These are phyloP conservation scores for Aspergillus udagawae DNA, from an alignment of 2,329 filamentous ascomycete genomes.

Conservation along the genomic window DNA sequence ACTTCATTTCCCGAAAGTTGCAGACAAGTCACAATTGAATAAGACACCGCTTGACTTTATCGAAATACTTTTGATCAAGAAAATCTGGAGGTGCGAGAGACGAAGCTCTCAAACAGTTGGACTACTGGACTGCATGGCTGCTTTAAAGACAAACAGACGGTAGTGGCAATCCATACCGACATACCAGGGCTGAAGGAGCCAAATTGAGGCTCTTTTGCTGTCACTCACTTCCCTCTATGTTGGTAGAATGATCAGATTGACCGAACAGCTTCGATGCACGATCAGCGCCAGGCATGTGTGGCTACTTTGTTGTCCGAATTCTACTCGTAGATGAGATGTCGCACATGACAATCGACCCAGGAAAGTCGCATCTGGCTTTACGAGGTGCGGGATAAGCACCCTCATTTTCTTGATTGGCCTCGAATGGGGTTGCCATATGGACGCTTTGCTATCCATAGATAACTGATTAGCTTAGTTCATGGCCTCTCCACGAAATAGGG, in stretches of 20 bases:
- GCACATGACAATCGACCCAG: neutral
- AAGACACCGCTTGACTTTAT: neutral
- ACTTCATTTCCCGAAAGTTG: neutral
- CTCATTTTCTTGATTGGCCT: neutral
- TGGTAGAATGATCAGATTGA: neutral
- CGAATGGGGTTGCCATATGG: neutral
- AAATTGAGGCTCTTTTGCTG: neutral
- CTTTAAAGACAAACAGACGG: neutral
- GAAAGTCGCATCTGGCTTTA: neutral
- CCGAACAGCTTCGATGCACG: neutral
- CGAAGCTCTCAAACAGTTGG: neutral
- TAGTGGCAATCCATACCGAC: neutral
- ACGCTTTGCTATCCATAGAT: neutral
- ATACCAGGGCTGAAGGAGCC: neutral
- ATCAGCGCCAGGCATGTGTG: neutral
- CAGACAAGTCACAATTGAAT: neutral
- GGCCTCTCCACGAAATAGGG: neutral
- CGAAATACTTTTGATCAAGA: neutral
- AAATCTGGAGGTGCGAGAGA: neutral
- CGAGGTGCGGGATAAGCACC: neutral
- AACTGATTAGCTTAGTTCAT: neutral
- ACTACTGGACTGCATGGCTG: neutral
- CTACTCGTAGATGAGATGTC: neutral
- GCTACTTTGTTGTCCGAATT: conserved; percentile 2
- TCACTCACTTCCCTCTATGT: neutral